Evolutionary conservation across 805 yeast species (phyloP).

Genomic region (Candida ulmi): DNA sequence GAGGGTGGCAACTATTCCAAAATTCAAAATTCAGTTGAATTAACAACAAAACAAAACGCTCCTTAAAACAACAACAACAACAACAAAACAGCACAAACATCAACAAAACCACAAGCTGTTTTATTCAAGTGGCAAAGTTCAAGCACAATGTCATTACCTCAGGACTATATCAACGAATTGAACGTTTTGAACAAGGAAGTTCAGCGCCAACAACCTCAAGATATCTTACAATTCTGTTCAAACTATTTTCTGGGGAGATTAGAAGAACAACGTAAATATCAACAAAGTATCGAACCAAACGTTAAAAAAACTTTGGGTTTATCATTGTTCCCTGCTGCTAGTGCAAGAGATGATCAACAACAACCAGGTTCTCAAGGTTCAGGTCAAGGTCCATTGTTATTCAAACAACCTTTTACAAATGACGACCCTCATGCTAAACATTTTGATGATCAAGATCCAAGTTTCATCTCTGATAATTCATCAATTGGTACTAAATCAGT

Average conservation of each 20-base stretch:
- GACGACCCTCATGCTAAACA: conserved; percentile 55
- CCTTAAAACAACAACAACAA: neutral
- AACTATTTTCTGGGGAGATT: conserved; percentile 61
- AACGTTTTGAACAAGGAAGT: conserved; percentile 57
- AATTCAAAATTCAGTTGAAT: no score
- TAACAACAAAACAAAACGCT: no score
- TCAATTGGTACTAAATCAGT: conserved; percentile 15
- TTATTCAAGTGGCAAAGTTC: no score
- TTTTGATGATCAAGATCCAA: conserved; percentile 25
- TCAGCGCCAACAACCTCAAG: conserved; percentile 51
- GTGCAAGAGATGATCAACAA: neutral
- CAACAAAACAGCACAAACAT: neutral
- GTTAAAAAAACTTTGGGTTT: conserved; percentile 46
- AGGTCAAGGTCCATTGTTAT: conserved; percentile 7
- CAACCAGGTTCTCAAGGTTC: conserved; percentile 3
- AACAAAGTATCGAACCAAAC: conserved; percentile 44
- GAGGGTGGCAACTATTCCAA: no score
- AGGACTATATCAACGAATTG: conserved; percentile 45
- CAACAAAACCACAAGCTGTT: neutral
- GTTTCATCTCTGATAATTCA: no score
- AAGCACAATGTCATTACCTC: conserved; percentile 28
- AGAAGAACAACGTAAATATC: conserved; percentile 49
- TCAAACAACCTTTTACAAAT: conserved; percentile 47
- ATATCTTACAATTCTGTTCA: conserved; percentile 70
- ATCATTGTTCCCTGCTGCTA: conserved; percentile 29